These are phyloP conservation scores for Mortierella sp. DNA, from an alignment of 371 early-diverging fungal genomes.

Conservation along the genomic window DNA sequence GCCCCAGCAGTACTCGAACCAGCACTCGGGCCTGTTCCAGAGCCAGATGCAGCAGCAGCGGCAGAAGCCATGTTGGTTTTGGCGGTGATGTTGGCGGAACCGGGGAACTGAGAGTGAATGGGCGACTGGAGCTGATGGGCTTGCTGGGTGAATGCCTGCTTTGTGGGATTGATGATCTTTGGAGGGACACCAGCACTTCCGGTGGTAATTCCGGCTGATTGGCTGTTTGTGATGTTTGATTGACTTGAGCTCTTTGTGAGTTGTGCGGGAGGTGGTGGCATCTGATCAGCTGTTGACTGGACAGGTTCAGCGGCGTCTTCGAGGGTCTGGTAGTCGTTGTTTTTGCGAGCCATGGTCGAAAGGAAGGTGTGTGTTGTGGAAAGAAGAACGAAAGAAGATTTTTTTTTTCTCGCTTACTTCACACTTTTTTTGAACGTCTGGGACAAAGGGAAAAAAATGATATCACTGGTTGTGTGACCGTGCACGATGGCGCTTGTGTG, in stretches of 20 bases:
- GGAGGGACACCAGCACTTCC: constrained; percentile 56
- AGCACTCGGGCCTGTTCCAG: background rate
- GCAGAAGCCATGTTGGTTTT: constrained; percentile 28
- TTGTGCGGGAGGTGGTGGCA: background rate
- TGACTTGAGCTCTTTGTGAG: constrained; percentile 36
- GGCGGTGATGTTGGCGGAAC: constrained; percentile 30
- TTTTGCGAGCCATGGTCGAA: constrained; percentile 35
- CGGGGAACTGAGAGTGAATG: constrained; percentile 49
- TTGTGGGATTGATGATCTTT: constrained; percentile 57
- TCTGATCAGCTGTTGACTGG: constrained; percentile 4
- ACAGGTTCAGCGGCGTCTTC: constrained; percentile 18
- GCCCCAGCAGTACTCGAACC: background rate
- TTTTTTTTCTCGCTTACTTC: background rate
- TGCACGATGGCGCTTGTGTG: constrained; percentile 5
- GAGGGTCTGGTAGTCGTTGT: constrained; percentile 27
- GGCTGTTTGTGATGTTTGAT: constrained; percentile 20
- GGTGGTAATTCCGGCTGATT: constrained; percentile 12
- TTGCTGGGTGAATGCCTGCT: constrained; percentile 42
- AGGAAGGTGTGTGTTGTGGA: background rate
- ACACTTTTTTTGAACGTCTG: too few relatives aligned
- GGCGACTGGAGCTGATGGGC: constrained; percentile 40
- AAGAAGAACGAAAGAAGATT: background rate
- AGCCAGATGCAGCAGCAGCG: constrained; percentile 4
- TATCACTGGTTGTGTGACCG: constrained; percentile 16
- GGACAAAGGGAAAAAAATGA: constrained; percentile 5